phyloP scores from a whole-genome alignment of 2,329 filamentous ascomycete species.

The Purpureocillium lavendulum region DNA sequence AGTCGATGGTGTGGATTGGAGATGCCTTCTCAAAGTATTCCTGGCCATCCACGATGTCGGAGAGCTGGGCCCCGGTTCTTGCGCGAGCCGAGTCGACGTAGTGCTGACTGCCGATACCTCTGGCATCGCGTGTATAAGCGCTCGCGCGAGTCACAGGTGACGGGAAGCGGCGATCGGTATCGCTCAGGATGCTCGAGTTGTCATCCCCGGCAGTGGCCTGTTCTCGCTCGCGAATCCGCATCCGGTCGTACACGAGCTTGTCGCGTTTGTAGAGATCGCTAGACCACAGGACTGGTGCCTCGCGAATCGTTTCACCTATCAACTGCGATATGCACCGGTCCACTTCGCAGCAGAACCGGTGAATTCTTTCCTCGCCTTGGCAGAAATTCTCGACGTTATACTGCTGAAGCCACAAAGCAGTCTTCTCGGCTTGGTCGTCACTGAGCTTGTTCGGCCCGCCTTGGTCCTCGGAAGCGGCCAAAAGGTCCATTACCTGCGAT shows the following conservation, averaged over 20 bases:
- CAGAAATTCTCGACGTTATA: conserved; percentile 88
- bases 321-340: conserved; percentile 79
- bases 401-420: conserved; percentile 71
- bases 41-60: conserved; percentile 61
- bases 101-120: conserved; percentile 58
- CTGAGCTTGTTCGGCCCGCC: conserved; percentile 91
- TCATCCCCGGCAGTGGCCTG: conserved; percentile 40
- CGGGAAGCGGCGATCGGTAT: conserved; percentile 41
- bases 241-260: conserved; percentile 49
- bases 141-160: conserved; percentile 35
- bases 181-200: conserved; percentile 44
- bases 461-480: conserved; percentile 74
- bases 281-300: conserved; percentile 85
- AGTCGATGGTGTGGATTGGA: conserved; percentile 64
- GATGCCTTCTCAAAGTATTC: conserved; percentile 64
- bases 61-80: conserved; percentile 46
- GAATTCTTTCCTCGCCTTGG: conserved; percentile 87
- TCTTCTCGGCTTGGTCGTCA: conserved; percentile 89
- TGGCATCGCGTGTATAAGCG: conserved; percentile 47
- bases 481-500: conserved; percentile 76
- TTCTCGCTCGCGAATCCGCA: conserved; percentile 34
- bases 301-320: conserved; percentile 73
- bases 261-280: conserved; percentile 82
- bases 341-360: conserved; percentile 86
- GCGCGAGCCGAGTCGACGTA: conserved; percentile 60